Conservation (phyloP, 1,284 basidiomycete species). For the Volvariella surrecta region DNA sequence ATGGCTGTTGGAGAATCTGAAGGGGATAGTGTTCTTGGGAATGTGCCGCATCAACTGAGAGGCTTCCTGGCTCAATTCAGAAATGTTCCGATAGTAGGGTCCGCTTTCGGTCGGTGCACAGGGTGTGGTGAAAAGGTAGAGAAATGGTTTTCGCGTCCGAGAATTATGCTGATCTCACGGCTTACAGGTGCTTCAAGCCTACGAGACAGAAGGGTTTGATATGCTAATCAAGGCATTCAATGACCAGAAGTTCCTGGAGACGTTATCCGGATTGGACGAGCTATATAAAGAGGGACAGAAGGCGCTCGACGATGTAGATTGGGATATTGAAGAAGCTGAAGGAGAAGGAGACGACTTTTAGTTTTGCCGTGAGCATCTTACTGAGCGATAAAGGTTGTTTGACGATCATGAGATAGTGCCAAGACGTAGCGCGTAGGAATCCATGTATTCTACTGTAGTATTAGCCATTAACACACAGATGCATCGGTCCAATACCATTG, state of each 20-base stretch:
- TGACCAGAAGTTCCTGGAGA: constrained; percentile 75
- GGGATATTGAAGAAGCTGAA: constrained; percentile 56
- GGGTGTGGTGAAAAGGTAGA: constrained; percentile 79
- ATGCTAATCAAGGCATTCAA: constrained; percentile 84
- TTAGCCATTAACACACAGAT: no score
- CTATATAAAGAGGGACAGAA: constrained; percentile 75
- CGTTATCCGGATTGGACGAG: constrained; percentile 80
- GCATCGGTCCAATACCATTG: no score
- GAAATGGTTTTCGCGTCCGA: background rate
- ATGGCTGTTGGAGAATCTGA: constrained; percentile 22
- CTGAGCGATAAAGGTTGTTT: no score
- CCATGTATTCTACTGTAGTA: no score
- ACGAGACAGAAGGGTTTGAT: constrained; percentile 66
- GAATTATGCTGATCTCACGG: background rate
- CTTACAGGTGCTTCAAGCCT: constrained; percentile 64
- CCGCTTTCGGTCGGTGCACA: constrained; percentile 85
- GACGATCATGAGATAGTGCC: no score
- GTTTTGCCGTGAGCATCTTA: no score
- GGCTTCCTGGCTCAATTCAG: constrained; percentile 86
- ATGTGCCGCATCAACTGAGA: constrained; percentile 90
- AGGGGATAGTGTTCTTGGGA: constrained; percentile 60
- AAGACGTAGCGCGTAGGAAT: no score
- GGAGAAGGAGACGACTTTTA: constrained; percentile 17
- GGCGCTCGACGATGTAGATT: constrained; percentile 67
- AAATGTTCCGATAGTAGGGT: constrained; percentile 77